These are phyloP conservation scores for Paraphaeosphaeria minitans DNA, from an alignment of 2,329 filamentous ascomycete species.

Conservation along the genomic window DNA sequence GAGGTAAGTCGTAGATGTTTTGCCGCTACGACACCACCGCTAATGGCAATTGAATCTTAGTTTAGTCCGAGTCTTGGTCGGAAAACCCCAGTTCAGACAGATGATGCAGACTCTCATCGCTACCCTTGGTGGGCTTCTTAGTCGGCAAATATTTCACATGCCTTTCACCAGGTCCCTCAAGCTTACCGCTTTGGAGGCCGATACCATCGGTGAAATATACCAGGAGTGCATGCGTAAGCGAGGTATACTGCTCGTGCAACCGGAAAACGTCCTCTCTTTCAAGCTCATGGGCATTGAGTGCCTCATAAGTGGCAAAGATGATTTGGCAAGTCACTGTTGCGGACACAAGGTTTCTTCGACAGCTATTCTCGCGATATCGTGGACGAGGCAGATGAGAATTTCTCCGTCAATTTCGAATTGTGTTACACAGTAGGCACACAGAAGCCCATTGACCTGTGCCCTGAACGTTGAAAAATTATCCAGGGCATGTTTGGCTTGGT, in stretches of 20 bases:
- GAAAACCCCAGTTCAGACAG: constrained; percentile 65
- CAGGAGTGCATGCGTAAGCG: constrained; percentile 55
- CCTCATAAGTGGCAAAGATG: constrained; percentile 38
- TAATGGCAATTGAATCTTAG: constrained; percentile 18
- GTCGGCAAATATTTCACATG: constrained; percentile 60
- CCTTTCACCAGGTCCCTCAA: constrained; percentile 62
- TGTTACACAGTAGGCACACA: constrained; percentile 67
- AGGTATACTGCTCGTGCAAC: constrained; percentile 65
- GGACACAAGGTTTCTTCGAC: constrained; percentile 55
- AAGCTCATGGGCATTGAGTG: constrained; percentile 65
- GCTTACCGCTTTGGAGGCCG: constrained; percentile 39
- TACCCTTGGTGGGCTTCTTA: constrained; percentile 62
- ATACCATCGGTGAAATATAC: constrained; percentile 48
- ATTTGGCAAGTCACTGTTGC: constrained; percentile 46
- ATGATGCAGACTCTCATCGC: constrained; percentile 62
- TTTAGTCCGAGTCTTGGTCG: constrained; percentile 64
- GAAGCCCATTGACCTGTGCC: constrained; percentile 56
- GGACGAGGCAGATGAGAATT: constrained; percentile 69
- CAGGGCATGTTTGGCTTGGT: constrained; percentile 60
- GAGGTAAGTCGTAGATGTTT: constrained; percentile 18
- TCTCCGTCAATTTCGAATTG: constrained; percentile 65
- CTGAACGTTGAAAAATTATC: constrained; percentile 62
- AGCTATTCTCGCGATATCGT: constrained; percentile 59
- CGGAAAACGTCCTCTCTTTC: constrained; percentile 68
- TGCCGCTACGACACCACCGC: background rate